These are phyloP conservation scores for Suhomyces bolitotheri DNA, from an alignment of 1,139 yeast species.

Conservation along the genomic window DNA sequence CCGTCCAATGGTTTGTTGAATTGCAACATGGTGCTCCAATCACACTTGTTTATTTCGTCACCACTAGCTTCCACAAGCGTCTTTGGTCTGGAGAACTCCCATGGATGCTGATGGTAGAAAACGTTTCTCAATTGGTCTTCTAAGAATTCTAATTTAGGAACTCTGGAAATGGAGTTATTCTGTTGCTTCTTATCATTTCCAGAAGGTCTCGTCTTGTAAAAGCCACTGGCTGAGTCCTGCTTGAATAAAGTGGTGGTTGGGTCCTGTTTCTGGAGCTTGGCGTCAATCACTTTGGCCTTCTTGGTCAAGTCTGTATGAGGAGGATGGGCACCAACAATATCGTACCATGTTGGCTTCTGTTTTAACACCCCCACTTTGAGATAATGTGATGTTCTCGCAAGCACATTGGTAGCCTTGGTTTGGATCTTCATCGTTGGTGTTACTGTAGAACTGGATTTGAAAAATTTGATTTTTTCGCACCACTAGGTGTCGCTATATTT, in stretches of 20 bases:
- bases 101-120: conserved; percentile 92
- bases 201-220: conserved; percentile 53
- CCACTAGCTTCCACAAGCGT: conserved; percentile 75
- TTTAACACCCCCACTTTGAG: conserved; percentile 63
- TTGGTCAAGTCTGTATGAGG: conserved; percentile 66
- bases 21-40: conserved; percentile 83
- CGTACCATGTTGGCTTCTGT: conserved; percentile 83
- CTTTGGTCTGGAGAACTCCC: conserved; percentile 97
- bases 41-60: conserved; percentile 45
- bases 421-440: conserved; percentile 60
- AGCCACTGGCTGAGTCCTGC: conserved; percentile 14
- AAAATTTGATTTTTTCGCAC: conserved; percentile 5
- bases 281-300: conserved; percentile 37
- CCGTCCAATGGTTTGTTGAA: conserved; percentile 78
- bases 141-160: conserved; percentile 65
- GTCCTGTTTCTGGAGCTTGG: conserved; percentile 27
- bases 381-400: conserved; percentile 75
- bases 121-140: conserved; percentile 83
- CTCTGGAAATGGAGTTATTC: conserved; percentile 43
- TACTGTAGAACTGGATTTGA: conserved; percentile 8
- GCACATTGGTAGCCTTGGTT: conserved; percentile 64
- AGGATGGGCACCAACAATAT: conserved; percentile 77
- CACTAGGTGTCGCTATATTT: not conserved
- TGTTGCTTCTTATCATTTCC: conserved; percentile 26
- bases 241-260: conserved; percentile 29